Conservation (phyloP, 1,139 yeast species). For the Hyphopichia wangnamkhiaoensis region DNA sequence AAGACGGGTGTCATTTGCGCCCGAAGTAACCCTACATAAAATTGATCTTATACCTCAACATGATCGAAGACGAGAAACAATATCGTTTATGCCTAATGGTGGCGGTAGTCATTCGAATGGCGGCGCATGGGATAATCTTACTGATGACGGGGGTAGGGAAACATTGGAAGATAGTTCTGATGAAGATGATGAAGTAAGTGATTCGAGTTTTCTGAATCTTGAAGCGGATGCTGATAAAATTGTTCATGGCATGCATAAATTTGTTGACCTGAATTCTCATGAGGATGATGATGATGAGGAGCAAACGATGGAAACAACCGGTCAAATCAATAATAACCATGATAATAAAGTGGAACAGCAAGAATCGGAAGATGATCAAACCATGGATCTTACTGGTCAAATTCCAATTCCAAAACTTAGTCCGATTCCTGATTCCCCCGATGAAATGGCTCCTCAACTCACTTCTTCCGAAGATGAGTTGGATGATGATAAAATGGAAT, state of each 20-base stretch:
- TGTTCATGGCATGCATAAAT: slow-evolving; percentile 4
- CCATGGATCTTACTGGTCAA: slow-evolving; percentile 7
- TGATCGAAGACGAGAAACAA: slow-evolving; percentile 37
- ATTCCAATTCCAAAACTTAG: slow-evolving; percentile 3
- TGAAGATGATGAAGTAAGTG: slow-evolving; percentile 13
- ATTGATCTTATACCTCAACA: slow-evolving; percentile 49
- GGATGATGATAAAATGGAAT: slow-evolving; percentile 6
- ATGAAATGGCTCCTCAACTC: slow-evolving; percentile 1
- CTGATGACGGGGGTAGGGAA: slow-evolving; percentile 13
- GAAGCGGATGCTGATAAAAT: slow-evolving; percentile 14
- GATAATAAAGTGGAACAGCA: slow-evolving; percentile 4
- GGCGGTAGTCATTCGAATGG: slow-evolving; percentile 13
- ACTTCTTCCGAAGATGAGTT: slow-evolving; percentile 1
- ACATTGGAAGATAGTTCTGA: slow-evolving; percentile 19
- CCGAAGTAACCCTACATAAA: slow-evolving; percentile 72
- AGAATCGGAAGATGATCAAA: slow-evolving; percentile 2
- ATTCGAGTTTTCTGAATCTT: slow-evolving; percentile 11
- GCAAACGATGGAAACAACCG: slow-evolving; percentile 14
- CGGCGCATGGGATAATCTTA: slow-evolving; percentile 12
- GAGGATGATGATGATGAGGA: slow-evolving; percentile 1
- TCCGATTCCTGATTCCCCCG: slow-evolving; percentile 1
- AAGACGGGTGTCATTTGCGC: slow-evolving; percentile 73
- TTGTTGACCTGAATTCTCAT: not conserved
- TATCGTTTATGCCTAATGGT: slow-evolving; percentile 21
- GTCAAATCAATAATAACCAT: not conserved